Conservation (phyloP, 371 early-diverging fungal genomes). For the Nosema bombycis region DNA sequence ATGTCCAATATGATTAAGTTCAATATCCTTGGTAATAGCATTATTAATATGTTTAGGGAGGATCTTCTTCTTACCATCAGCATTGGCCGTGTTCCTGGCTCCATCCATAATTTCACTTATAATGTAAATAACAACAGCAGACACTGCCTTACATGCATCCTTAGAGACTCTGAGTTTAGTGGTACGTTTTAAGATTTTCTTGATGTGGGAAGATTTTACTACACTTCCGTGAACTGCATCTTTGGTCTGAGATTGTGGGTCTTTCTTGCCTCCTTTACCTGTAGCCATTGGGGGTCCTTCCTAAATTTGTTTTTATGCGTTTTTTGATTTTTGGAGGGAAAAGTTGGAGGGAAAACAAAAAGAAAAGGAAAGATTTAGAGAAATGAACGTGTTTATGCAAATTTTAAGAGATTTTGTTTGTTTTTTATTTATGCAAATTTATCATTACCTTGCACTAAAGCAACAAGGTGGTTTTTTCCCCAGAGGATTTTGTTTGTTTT, state of each 20-base stretch:
- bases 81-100: constrained; percentile 58
- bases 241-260: constrained; percentile 59
- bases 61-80: constrained; percentile 65
- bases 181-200: constrained; percentile 61
- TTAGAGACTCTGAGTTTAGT: constrained; percentile 63
- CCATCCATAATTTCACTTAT: constrained; percentile 64
- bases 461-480: background rate
- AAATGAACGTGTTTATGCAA: background rate
- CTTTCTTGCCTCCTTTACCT: constrained; percentile 65
- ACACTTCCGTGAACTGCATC: constrained; percentile 44
- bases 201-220: constrained; percentile 62
- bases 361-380: background rate
- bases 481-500: background rate
- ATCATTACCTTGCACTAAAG: background rate
- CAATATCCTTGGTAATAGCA: constrained; percentile 63
- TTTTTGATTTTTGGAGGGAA: constrained; percentile 55
- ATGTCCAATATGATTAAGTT: constrained; percentile 57
- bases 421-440: background rate
- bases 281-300: constrained; percentile 37
- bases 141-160: constrained; percentile 59
- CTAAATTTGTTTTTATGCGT: constrained; percentile 41
- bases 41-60: constrained; percentile 65
- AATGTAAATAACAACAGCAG: constrained; percentile 57
- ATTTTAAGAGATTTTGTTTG: background rate
- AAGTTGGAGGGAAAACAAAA: constrained; percentile 5